Evolutionary conservation across 257 asterid species (phyloP), one percentile per base, ranked within the genome.

Genomic region (Coffea eugenioides): DNA sequence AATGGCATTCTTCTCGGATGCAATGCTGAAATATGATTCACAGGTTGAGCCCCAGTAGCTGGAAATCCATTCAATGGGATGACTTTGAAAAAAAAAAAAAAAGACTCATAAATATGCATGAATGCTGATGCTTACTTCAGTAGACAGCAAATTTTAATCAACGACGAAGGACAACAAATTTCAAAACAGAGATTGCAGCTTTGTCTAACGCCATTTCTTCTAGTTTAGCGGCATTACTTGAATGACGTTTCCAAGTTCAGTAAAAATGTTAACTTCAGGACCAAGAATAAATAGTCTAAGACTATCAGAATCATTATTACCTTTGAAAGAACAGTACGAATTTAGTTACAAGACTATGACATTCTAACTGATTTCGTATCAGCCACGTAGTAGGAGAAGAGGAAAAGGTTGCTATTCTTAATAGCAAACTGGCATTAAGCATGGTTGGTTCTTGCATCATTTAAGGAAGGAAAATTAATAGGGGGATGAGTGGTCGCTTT

Each of bases 311-410:
- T 68, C 54, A 80, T 74, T 56, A 36, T 0, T 54, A 68, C 16
- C 72, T 80, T 56, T 54, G 79, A 73, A 67, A 34, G n/a, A 66
- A 6, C 13, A 27, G 65, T 36, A 56, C n/a, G 36, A 41, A 62
- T 80, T 74, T 57, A 75, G 80, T 43, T 54, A 41, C 77, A 79
- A 2, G 83, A 68, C 25, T 41, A 80, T 41, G 80, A 80, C 83
- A 31, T 74, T 31, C 72, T 56, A 80, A 46, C 83, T 41, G 14
- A 74, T 64, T 52, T n/a, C 13, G 66, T 36, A 59, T 48, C 41
- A 45, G 62, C 75, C 43, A 43, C 46, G n/a, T 27, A 74, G 20
- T 14, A 13, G 18, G 21, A 45, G 9, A 65, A 66, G 51, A 31
- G 27, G 49, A 46, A 9, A 67, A 5, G 21, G 6, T 36, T 23